A percentile compares a stretch with the other conserved stretches of the same genome.
These are phyloP conservation scores for Nakazawaea wickerhamii DNA, from an alignment of 805 yeast genomes.

Conservation along the genomic window DNA sequence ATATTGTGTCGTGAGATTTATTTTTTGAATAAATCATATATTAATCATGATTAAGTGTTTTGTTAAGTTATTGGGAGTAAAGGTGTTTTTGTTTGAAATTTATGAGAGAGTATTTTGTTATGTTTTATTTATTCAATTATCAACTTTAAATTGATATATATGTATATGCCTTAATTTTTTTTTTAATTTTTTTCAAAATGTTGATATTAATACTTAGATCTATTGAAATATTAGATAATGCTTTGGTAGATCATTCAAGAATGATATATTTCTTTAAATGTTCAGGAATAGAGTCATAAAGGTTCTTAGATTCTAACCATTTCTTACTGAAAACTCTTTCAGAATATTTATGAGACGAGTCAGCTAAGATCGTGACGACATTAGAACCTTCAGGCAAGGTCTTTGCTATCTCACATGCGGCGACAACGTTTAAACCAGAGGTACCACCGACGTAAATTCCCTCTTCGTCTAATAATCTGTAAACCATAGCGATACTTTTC, in stretches of 20 bases:
- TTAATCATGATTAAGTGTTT: constrained; percentile 23
- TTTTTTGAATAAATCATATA: constrained; percentile 65
- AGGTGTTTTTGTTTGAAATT: no score
- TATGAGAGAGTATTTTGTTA: background rate
- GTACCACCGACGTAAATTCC: constrained; percentile 91
- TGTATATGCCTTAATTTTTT: background rate
- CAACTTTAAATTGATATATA: background rate
- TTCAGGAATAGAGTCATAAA: constrained; percentile 63
- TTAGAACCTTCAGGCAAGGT: constrained; percentile 71
- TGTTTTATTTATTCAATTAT: no score
- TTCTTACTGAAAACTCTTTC: constrained; percentile 70
- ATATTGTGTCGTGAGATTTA: constrained; percentile 79
- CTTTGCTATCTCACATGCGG: constrained; percentile 75
- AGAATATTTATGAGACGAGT: constrained; percentile 85
- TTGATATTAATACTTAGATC: no score
- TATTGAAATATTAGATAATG: no score
- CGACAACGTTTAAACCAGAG: constrained; percentile 84
- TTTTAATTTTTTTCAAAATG: background rate
- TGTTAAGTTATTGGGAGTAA: background rate
- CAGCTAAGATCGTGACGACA: constrained; percentile 85
- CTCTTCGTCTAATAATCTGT: constrained; percentile 78
- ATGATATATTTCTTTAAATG: constrained; percentile 65
- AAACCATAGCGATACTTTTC: constrained; percentile 78
- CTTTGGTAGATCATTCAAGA: constrained; percentile 27
- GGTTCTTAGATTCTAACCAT: constrained; percentile 70